phyloP scores from a whole-genome alignment of 331 rosid species.

The Phaseolus coccineus region DNA sequence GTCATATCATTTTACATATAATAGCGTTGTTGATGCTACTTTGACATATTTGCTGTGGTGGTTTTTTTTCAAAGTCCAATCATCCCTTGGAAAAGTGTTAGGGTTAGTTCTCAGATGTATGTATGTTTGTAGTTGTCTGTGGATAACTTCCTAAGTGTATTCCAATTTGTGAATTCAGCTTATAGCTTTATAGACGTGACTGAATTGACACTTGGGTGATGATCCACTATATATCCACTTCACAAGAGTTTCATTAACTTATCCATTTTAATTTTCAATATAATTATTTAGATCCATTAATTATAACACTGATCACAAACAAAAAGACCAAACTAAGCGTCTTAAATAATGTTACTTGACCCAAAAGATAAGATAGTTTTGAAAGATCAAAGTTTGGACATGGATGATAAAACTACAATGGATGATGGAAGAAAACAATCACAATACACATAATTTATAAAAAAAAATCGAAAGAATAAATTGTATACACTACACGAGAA shows the following conservation, averaged over 20 bases:
- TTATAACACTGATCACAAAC: neutral
- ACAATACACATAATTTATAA: neutral
- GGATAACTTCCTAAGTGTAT: conserved; percentile 28
- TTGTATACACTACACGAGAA: neutral
- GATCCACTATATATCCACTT: conserved; percentile 51
- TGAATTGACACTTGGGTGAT: conserved; percentile 46
- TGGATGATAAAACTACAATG: neutral
- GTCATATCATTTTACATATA: conserved; percentile 19
- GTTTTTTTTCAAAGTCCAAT: conserved; percentile 28
- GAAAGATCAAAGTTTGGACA: neutral
- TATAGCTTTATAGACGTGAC: conserved; percentile 47
- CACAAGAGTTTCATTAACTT: conserved; percentile 17
- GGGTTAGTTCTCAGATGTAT: conserved; percentile 48
- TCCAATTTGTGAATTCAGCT: conserved; percentile 37
- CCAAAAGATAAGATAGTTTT: neutral
- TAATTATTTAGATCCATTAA: neutral
- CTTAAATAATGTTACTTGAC: neutral
- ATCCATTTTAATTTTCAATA: neutral
- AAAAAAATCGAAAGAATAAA: neutral
- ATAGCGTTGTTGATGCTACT: conserved; percentile 29
- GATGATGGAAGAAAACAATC: conserved; percentile 11
- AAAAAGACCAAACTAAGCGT: neutral
- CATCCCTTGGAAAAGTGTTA: conserved; percentile 42
- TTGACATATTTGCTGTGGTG: conserved; percentile 24
- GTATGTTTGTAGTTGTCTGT: conserved; percentile 38